Evolutionary conservation across 2,329 filamentous ascomycete genomes (phyloP), one percentile per base, ranked within the genome.

Genomic region (Pseudopithomyces chartarum): DNA sequence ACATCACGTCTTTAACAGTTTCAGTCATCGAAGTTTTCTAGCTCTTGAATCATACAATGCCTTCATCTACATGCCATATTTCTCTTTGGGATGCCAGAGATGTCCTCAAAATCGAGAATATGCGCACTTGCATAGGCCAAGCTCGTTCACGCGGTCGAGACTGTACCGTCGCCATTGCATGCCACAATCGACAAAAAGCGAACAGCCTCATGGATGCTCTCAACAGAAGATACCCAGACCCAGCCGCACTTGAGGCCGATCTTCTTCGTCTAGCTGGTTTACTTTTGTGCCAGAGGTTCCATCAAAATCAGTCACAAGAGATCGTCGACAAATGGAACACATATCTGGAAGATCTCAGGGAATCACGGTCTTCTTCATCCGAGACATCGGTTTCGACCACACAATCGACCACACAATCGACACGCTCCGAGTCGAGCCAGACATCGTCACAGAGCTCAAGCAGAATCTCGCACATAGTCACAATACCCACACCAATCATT

Each of bases 101-200:
- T 15, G 45, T 64, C 1, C 58, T 68, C 2, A 38, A 54, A n/a
- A 44, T 68, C 6, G 43, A 19, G 7, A n/a, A 22, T 2, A 48
- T 61, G 32, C 6, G 45, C 12, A 53, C 51, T 12, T 68, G 64
- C 46, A 20, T 60, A 1, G 62, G 61, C 15, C 54, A 34, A 38
- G 64, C 62, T 3, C 52, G 32, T 1, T 54, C 59, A 2, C 54
- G 33, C 20, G 22, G 50, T 8, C 60, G 61, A 11, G 57, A 57
- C 13, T 68, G 64, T 38, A 32, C 6, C 1, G 57, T 13, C 2
- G 11, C 6, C 1, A 57, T 67, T 32, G 36, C 46, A 1, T 6
- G 10, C 10, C 6, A 10, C 3, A 58, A 63, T 20, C 13, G 48
- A 11, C 1, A 11, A 5, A 48, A 33, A 15, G 40, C 59, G 13